phyloP scores from a whole-genome alignment of 768 basidiomycete species.

The Pleurotus tuber-regium region DNA sequence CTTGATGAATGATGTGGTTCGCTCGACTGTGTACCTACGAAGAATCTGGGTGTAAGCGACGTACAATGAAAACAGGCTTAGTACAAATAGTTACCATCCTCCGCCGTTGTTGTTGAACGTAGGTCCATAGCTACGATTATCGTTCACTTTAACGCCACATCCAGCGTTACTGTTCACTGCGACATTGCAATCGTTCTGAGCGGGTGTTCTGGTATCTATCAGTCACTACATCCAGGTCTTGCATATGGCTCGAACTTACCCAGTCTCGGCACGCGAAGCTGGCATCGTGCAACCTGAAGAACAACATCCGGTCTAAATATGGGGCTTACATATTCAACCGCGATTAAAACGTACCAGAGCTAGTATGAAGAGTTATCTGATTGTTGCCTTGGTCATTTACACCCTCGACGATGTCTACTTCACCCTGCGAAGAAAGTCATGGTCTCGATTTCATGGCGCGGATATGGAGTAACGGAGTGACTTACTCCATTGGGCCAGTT shows the following conservation, averaged over 20 bases:
- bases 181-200: slow-evolving; percentile 41
- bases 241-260: slow-evolving; percentile 26
- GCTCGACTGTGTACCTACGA: slow-evolving; percentile 52
- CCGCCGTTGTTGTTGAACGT: slow-evolving; percentile 55
- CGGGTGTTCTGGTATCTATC: slow-evolving; percentile 23
- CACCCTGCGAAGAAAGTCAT: slow-evolving; percentile 28
- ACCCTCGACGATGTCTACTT: slow-evolving; percentile 53
- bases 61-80: no score
- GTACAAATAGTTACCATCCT: slow-evolving; percentile 61
- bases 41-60: no score
- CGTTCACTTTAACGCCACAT: slow-evolving; percentile 42
- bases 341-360: slow-evolving; percentile 33
- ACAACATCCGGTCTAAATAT: no score
- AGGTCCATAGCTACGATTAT: slow-evolving; percentile 46
- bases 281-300: slow-evolving; percentile 48
- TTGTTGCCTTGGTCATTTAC: slow-evolving; percentile 57
- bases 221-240: not conserved
- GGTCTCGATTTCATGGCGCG: no score
- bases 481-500: slow-evolving; percentile 28
- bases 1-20: slow-evolving; percentile 46
- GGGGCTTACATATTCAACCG: no score
- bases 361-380: slow-evolving; percentile 54
- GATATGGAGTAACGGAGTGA: not conserved
- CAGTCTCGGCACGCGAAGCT: slow-evolving; percentile 31
- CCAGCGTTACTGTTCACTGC: slow-evolving; percentile 45